Evolutionary conservation across 352 stramenopile species (phyloP).

Genomic region (Globisporangium canariense): DNA sequence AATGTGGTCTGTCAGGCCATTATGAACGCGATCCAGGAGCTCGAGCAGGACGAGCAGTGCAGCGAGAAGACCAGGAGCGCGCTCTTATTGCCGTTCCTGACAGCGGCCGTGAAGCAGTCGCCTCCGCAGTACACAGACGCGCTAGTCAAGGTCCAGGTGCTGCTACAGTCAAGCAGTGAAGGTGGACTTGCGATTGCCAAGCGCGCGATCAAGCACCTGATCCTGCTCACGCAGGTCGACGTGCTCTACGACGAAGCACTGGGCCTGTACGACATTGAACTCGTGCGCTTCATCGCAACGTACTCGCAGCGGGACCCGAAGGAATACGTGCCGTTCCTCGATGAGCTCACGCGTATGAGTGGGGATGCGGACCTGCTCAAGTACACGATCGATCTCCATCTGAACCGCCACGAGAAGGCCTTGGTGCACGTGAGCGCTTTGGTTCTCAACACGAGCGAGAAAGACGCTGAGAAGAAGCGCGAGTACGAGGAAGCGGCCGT

Average conservation of each 20-base stretch:
- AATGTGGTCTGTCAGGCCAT: slow-evolving; percentile 56
- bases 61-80: slow-evolving; percentile 18
- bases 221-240: slow-evolving; percentile 70
- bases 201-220: slow-evolving; percentile 67
- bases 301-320: slow-evolving; percentile 71
- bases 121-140: slow-evolving; percentile 46
- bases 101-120: slow-evolving; percentile 59
- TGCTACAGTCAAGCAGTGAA: slow-evolving; percentile 18
- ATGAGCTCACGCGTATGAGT: slow-evolving; percentile 36
- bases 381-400: slow-evolving; percentile 56
- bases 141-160: slow-evolving; percentile 33
- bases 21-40: slow-evolving; percentile 31
- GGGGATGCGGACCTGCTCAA: slow-evolving; percentile 36
- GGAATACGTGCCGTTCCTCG: slow-evolving; percentile 63
- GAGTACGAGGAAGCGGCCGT: slow-evolving; percentile 33
- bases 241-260: slow-evolving; percentile 61
- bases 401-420: slow-evolving; percentile 40
- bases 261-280: slow-evolving; percentile 58
- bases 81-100: slow-evolving; percentile 64
- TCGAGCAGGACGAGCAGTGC: slow-evolving; percentile 23
- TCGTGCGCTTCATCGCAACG: slow-evolving; percentile 57
- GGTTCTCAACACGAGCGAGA: slow-evolving; percentile 16
- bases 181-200: slow-evolving; percentile 25
- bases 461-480: slow-evolving; percentile 9
- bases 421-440: slow-evolving; percentile 39